Evolutionary conservation across 768 basidiomycete species (phyloP), one percentile per base, ranked within the genome.

Genomic region (Boletus vermiculosoides): DNA sequence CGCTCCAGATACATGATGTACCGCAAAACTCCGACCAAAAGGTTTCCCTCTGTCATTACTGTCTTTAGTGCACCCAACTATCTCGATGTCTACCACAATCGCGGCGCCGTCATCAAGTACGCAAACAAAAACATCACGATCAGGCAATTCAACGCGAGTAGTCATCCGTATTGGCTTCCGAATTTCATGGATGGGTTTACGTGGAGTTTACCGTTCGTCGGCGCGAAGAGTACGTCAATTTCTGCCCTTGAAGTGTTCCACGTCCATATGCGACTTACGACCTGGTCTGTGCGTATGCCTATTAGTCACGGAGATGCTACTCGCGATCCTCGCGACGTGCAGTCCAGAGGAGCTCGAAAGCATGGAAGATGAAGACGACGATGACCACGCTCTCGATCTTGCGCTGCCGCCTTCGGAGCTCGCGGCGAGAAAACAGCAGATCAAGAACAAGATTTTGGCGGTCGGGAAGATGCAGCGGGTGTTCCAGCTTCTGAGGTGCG

Each of bases 181-280:
- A 98, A 98, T 74, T 97, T 98, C 63, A 95, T 97, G 88, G 93
- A 98, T 69, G 95, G 91, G 33, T 98, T 99, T 70, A 98, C 95
- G 3, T 99, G 96, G 96, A 93, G 90, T 80, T 71, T 99, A 56
- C 96, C 96, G 0, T 99, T 99, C 67, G 96, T 99, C 4, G 96
- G 95, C 48, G 87, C 92, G 52, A 99, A 99, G 77, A 98, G 96
- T 96, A 62, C 55, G 92, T 63, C 20, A 0, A 15, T n/a, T 36
- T n/a, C 15, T 45, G 2, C 33, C 8, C 11, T 37, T 33, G 22
- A 18, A 3, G 3, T 7, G 15, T 30, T 36, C 18, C 7, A 23
- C 15, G 16, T 40, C 12, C 11, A 20, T 5, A 0, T 20, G 37
- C 6, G 30, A 40, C 47, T 50, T 4, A 51, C n/a, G 37, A 47